These are phyloP conservation scores for Rhinocladiella similis DNA, from an alignment of 2,329 filamentous ascomycete genomes.

Conservation along the genomic window DNA sequence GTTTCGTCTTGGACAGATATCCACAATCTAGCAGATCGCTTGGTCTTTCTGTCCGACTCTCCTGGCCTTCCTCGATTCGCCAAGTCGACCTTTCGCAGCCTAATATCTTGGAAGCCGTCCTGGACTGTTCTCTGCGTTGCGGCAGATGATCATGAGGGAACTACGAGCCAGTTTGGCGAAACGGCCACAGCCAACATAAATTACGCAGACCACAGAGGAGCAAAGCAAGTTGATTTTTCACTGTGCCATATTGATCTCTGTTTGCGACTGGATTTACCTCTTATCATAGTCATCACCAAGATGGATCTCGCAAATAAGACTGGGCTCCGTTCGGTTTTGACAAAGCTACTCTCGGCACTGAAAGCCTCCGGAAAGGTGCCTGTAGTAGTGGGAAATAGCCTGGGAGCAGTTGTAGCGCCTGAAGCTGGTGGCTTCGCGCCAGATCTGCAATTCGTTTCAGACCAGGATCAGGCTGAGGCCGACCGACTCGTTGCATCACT, in stretches of 20 bases:
- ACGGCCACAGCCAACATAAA: constrained; percentile 50
- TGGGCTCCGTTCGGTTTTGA: constrained; percentile 68
- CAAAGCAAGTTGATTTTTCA: constrained; percentile 62
- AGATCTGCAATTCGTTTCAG: constrained; percentile 59
- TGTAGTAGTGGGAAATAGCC: constrained; percentile 58
- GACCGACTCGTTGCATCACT: constrained; percentile 52
- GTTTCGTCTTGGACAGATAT: constrained; percentile 94
- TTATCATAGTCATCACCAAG: constrained; percentile 86
- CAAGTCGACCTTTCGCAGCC: constrained; percentile 80
- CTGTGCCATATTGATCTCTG: constrained; percentile 83
- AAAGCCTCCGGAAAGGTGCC: constrained; percentile 75
- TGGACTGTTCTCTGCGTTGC: constrained; percentile 89
- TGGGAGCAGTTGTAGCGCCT: constrained; percentile 3
- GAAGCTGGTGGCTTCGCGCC: constrained; percentile 51
- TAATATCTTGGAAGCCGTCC: constrained; percentile 95
- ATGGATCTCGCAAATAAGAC: constrained; percentile 78
- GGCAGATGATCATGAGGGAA: constrained; percentile 66
- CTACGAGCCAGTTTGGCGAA: constrained; percentile 33
- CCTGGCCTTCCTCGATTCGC: constrained; percentile 88
- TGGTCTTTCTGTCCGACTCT: constrained; percentile 89
- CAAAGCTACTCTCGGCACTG: constrained; percentile 71
- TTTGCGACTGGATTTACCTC: constrained; percentile 72
- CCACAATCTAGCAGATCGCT: constrained; percentile 73
- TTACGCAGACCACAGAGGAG: constrained; percentile 41
- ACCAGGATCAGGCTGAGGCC: constrained; percentile 59